phyloP scores from a whole-genome alignment of 352 stramenopile species.

The Phytophthora ohioensis region DNA sequence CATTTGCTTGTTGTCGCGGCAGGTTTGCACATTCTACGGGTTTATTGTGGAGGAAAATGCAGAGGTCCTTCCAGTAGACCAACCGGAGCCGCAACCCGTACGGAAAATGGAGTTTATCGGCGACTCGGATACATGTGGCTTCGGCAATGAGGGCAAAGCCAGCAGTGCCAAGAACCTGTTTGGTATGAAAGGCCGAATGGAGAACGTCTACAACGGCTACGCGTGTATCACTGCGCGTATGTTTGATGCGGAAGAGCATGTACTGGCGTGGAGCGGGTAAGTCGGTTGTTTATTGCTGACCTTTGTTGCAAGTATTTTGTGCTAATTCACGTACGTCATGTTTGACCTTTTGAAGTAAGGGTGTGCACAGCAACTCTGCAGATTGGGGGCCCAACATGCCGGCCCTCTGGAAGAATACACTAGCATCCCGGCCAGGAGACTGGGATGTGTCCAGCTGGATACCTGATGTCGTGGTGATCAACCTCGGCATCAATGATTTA shows the following conservation, averaged over 20 bases:
- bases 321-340: slow-evolving; percentile 7
- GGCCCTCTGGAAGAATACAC: slow-evolving; percentile 83
- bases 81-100: slow-evolving; percentile 39
- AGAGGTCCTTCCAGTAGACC: slow-evolving; percentile 62
- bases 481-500: slow-evolving; percentile 85
- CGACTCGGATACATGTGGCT: slow-evolving; percentile 85
- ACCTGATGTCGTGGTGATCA: slow-evolving; percentile 87
- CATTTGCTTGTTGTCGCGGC: neutral
- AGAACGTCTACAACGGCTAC: slow-evolving; percentile 91
- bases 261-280: slow-evolving; percentile 87
- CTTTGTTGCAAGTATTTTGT: neutral
- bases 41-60: slow-evolving; percentile 83
- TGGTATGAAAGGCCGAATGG: slow-evolving; percentile 88
- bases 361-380: slow-evolving; percentile 85
- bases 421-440: slow-evolving; percentile 71
- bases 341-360: slow-evolving; percentile 60
- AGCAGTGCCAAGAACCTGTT: slow-evolving; percentile 82
- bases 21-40: slow-evolving; percentile 91
- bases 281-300: slow-evolving; percentile 2
- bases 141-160: slow-evolving; percentile 85
- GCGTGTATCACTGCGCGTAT: slow-evolving; percentile 85
- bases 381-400: slow-evolving; percentile 89
- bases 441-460: slow-evolving; percentile 84
- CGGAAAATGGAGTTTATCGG: slow-evolving; percentile 89
- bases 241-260: slow-evolving; percentile 86